Base-by-base conservation (phyloP, 2,329 filamentous ascomycete species). In the Curvularia hawaiiensis region DNA sequence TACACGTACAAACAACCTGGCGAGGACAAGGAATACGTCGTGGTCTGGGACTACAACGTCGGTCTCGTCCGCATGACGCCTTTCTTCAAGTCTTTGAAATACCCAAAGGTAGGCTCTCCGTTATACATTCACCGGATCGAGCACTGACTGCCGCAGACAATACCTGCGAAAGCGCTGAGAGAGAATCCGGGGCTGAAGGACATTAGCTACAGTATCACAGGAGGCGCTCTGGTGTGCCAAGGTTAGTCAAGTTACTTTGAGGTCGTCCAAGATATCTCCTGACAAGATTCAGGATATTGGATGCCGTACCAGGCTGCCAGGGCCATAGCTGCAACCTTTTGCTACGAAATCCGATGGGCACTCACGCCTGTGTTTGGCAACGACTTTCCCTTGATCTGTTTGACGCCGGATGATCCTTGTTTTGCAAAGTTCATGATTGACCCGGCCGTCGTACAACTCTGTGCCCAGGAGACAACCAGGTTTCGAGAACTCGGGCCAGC, bases 31-130 rank as follows among this genome's bases (percentile, higher is more conserved):
- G 82, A 85, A 51, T 93, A 90, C 74, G 86, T 85, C 0, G 88
- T 98, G 59, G 92, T 97, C 86, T 99, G 95, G 95, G 95, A 99
- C 76, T 97, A 97, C 79, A 94, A 96, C 68, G 87, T 94, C 60
- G 95, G 95, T 9, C 87, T 98, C 30, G 93, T 98, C 61, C 88
- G 94, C 60, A 96, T 96, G 77, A 97, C 93, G 2, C 90, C 92
- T 28, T 91, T 98, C 73, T 98, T 98, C 84, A 97, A 97, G 76
- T 92, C 90, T 64, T 89, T 88, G 73, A 88, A 89, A 62, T 94
- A 94, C 72, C 85, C 89, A 63, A 99, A 99, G 87, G 94, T 92
- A 74, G 71, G 81, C 68, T 38, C 33, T 3, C 22, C 4, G 9
- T 31, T 24, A 18, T 35, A 10, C 8, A 14, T 14, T 39, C 14